These are phyloP conservation scores for Ceratocystis huliohia DNA, from an alignment of 2,329 filamentous ascomycete genomes.

Conservation along the genomic window DNA sequence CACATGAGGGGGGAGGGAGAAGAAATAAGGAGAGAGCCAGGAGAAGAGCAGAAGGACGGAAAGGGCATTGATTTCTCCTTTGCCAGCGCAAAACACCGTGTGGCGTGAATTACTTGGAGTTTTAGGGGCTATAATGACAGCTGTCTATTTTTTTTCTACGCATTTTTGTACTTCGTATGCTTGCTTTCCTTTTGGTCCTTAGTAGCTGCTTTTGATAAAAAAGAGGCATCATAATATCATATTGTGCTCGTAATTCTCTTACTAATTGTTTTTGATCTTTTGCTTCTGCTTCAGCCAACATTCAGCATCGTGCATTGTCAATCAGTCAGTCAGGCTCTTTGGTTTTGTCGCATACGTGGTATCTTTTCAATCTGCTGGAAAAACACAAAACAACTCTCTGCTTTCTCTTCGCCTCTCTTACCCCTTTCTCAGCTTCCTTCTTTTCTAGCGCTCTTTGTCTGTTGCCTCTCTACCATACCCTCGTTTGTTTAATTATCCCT, in stretches of 20 bases:
- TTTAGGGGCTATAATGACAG: neutral
- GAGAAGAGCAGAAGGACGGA: no score
- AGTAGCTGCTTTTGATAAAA: no score
- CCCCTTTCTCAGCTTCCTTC: neutral
- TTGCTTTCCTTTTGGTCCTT: conserved; percentile 24
- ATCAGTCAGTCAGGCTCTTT: neutral
- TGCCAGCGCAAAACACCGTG: neutral
- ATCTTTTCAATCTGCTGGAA: conserved; percentile 10
- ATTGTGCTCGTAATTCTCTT: neutral
- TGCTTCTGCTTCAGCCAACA: neutral
- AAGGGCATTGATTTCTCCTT: neutral
- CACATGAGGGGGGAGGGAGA: neutral
- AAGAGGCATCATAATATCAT: neutral
- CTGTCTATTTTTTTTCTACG: conserved; percentile 8
- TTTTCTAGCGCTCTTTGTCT: conserved; percentile 19
- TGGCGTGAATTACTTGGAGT: conserved; percentile 4
- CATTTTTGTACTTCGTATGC: conserved; percentile 12
- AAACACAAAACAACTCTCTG: neutral
- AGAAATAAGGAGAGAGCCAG: no score
- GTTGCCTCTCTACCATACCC: conserved; percentile 15
- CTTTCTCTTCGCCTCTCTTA: neutral
- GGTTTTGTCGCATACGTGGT: neutral
- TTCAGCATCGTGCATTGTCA: neutral
- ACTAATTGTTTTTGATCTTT: neutral
- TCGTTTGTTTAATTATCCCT: conserved; percentile 11